Evolutionary conservation across 352 stramenopile genomes (phyloP), one percentile per base, ranked within the genome.

Genomic region (Phytophthora cajani): DNA sequence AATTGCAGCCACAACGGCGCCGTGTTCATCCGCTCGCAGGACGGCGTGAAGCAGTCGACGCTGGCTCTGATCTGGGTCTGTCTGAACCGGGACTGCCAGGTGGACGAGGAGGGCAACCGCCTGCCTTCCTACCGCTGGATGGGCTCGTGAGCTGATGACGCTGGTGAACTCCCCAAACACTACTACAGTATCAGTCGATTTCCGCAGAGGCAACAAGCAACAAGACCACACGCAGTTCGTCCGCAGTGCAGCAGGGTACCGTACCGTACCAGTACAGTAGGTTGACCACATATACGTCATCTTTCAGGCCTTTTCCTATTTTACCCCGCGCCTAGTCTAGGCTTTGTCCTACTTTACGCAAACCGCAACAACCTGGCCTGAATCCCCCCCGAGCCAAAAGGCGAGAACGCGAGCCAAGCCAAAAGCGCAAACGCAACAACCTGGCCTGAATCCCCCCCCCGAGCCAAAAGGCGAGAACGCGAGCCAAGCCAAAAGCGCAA

Each of bases 61-160:
- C 78, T 96, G 60, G 82, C 85, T 17, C 85, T 96, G 70, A 96
- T 96, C 64, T 96, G 89, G 89, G 86, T 96, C 54, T 96, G 89
- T 75, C 77, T 96, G 51, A 96, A 96, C 64, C 82, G 86, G n/a
- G 88, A 96, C 67, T 96, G 88, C 62, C 88, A 94, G 46, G 73
- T 93, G 12, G 88, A 96, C 64, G 88, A 96, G 32, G 85, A 96
- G 33, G 87, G 86, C 47, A 96, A 94, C 33, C 87, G 87, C 60
- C 66, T 96, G 38, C 87, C 89, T 3, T 87, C 87, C n/a, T 93
- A 95, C 64, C 86, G 87, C 71, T 96, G 89, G 89, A 92, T 96
- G 84, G 88, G 87, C 19, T 92, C 75, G 72, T 58, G 14, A 62
- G 14, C 25, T 23, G 36, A 44, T 12, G 12, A 36, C 30, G 30